These are phyloP conservation scores for Microcera coccophila DNA, from an alignment of 2,329 filamentous ascomycete genomes.

Conservation along the genomic window DNA sequence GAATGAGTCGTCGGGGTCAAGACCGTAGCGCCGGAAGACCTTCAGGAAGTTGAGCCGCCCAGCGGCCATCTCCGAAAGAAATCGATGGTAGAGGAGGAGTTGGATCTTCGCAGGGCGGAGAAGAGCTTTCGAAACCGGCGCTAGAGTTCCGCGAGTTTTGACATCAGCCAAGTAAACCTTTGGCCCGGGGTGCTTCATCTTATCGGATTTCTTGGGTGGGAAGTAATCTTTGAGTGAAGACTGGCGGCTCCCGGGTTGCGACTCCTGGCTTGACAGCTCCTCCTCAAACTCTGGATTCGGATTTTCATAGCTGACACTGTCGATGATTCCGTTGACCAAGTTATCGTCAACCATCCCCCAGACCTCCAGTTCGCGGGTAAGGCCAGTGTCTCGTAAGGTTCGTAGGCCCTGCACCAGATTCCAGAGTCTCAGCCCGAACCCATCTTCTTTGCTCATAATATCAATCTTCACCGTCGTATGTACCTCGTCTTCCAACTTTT, in stretches of 20 bases:
- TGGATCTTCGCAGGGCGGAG: slow-evolving; percentile 80
- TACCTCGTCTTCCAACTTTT: slow-evolving; percentile 79
- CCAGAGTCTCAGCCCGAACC: slow-evolving; percentile 79
- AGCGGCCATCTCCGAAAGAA: slow-evolving; percentile 72
- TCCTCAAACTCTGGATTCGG: slow-evolving; percentile 69
- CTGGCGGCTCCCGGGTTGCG: slow-evolving; percentile 30
- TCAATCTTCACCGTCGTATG: slow-evolving; percentile 72
- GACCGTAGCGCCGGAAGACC: slow-evolving; percentile 67
- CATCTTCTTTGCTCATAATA: slow-evolving; percentile 72
- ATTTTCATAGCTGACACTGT: slow-evolving; percentile 74
- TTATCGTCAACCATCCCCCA: slow-evolving; percentile 83
- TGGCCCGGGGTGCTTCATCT: slow-evolving; percentile 5
- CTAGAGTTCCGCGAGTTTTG: slow-evolving; percentile 69
- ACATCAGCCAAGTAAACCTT: slow-evolving; percentile 77
- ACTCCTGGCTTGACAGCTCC: slow-evolving; percentile 42
- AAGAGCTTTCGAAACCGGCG: slow-evolving; percentile 63
- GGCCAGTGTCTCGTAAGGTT: slow-evolving; percentile 64
- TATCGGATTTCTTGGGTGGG: slow-evolving; percentile 15
- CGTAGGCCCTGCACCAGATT: slow-evolving; percentile 84
- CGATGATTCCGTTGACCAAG: slow-evolving; percentile 84
- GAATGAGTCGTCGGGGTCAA: slow-evolving; percentile 64
- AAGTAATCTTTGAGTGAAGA: slow-evolving; percentile 42
- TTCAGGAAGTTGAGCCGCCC: slow-evolving; percentile 65
- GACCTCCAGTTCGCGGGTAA: slow-evolving; percentile 73
- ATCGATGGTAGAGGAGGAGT: slow-evolving; percentile 81